Conservation (phyloP, 768 basidiomycete species). For the Udeniomyces megalosporus region DNA sequence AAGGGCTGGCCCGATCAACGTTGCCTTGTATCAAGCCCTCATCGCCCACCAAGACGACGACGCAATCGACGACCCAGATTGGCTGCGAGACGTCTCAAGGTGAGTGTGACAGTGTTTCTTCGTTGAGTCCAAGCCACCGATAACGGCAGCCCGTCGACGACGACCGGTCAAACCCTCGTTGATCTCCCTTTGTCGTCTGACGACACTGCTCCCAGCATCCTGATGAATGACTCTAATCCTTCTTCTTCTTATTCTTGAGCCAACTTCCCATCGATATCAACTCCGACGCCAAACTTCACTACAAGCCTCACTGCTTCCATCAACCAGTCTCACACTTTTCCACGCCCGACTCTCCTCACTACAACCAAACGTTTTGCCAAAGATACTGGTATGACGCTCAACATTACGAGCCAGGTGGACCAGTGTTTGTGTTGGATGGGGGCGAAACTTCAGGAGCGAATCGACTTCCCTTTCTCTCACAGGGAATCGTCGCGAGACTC, state of each 20-base stretch:
- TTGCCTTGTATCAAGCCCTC: neutral
- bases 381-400: conserved; percentile 83
- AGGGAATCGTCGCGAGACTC: conserved; percentile 20
- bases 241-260: neutral
- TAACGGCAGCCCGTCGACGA: neutral
- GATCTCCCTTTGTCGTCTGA: neutral
- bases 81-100: no score
- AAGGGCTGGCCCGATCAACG: neutral
- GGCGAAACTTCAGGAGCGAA: conserved; percentile 71
- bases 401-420: conserved; percentile 58
- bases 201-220: neutral
- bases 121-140: neutral
- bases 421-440: conserved; percentile 79
- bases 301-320: conserved; percentile 6
- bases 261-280: neutral
- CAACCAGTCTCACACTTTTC: conserved; percentile 12
- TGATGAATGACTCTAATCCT: neutral
- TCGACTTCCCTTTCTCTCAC: conserved; percentile 44
- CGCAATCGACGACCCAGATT: neutral
- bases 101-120: no score
- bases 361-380: conserved; percentile 54
- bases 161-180: neutral
- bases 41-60: neutral
- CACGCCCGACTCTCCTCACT: neutral
- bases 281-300: neutral